Evolutionary conservation across 1,284 basidiomycete species (phyloP).

Genomic region (Ustilago lituana): DNA sequence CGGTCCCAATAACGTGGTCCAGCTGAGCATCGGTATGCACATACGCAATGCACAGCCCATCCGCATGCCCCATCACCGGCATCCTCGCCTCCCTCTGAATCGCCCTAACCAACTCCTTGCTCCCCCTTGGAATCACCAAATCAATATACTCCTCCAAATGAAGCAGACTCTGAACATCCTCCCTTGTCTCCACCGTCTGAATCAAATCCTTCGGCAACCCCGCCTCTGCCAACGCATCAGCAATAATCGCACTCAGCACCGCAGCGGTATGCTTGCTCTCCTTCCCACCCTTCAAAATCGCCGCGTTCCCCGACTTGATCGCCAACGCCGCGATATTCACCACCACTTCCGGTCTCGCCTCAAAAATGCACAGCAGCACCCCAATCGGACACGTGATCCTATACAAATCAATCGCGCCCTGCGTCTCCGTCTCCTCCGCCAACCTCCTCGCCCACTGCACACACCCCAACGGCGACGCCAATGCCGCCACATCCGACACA

Average conservation of each 20-base stretch:
- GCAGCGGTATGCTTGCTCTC: slow-evolving; percentile 54
- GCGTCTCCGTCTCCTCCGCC: slow-evolving; percentile 69
- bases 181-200: slow-evolving; percentile 91
- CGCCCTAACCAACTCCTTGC: slow-evolving; percentile 85
- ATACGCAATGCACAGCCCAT: slow-evolving; percentile 90
- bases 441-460: slow-evolving; percentile 88
- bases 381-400: slow-evolving; percentile 96
- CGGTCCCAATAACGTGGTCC: slow-evolving; percentile 81
- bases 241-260: slow-evolving; percentile 72
- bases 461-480: slow-evolving; percentile 86
- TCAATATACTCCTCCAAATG: slow-evolving; percentile 91
- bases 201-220: slow-evolving; percentile 82
- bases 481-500: slow-evolving; percentile 82
- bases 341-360: slow-evolving; percentile 96
- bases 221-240: slow-evolving; percentile 75
- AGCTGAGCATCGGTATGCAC: slow-evolving; percentile 83
- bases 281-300: slow-evolving; percentile 65
- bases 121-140: slow-evolving; percentile 94
- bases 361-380: slow-evolving; percentile 95
- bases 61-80: slow-evolving; percentile 98
- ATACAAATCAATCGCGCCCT: slow-evolving; percentile 84
- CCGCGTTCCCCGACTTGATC: slow-evolving; percentile 85
- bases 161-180: slow-evolving; percentile 86
- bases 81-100: slow-evolving; percentile 92
- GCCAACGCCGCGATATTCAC: slow-evolving; percentile 96